A percentile compares a stretch with the other conserved stretches of the same genome.
These are phyloP conservation scores for Chalciporus pseudorubinellus DNA, from an alignment of 768 basidiomycete species.

Conservation along the genomic window DNA sequence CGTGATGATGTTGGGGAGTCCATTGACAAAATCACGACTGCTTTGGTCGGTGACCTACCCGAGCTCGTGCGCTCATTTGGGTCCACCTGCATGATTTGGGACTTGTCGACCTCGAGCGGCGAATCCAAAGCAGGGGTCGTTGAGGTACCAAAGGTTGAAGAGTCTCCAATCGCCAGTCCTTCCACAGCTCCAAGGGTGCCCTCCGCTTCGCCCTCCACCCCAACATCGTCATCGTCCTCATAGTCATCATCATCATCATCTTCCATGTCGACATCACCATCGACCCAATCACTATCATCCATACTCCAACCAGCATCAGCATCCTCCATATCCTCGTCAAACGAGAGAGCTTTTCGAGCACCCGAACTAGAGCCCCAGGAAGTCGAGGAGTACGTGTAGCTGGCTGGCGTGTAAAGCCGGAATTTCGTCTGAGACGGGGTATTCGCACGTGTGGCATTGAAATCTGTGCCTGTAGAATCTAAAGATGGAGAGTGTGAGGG, in stretches of 20 bases:
- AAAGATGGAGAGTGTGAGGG: background rate
- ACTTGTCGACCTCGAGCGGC: background rate
- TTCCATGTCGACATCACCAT: constrained; percentile 30
- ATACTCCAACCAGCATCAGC: constrained; percentile 16
- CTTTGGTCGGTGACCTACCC: background rate
- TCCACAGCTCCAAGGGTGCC: constrained; percentile 13
- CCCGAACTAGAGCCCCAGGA: constrained; percentile 16
- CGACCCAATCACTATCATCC: constrained; percentile 27
- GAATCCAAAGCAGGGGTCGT: background rate
- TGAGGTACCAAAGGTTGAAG: background rate
- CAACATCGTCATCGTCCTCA: constrained; percentile 29
- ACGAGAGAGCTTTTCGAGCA: constrained; percentile 9
- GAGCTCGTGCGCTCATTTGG: background rate
- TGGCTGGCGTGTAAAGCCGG: constrained; percentile 32
- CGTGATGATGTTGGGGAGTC: background rate
- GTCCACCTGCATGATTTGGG: constrained; percentile 5
- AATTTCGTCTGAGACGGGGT: constrained; percentile 24
- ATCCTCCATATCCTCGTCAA: constrained; percentile 22
- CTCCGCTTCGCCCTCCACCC: constrained; percentile 16
- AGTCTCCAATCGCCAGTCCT: constrained; percentile 8
- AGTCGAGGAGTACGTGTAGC: constrained; percentile 29
- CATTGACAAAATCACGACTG: background rate
- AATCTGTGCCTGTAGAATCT: background rate
- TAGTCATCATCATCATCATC: constrained; percentile 33
- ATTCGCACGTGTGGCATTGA: background rate